Evolutionary conservation across 257 asterid species (phyloP).

Genomic region (Nicotiana otophora): DNA sequence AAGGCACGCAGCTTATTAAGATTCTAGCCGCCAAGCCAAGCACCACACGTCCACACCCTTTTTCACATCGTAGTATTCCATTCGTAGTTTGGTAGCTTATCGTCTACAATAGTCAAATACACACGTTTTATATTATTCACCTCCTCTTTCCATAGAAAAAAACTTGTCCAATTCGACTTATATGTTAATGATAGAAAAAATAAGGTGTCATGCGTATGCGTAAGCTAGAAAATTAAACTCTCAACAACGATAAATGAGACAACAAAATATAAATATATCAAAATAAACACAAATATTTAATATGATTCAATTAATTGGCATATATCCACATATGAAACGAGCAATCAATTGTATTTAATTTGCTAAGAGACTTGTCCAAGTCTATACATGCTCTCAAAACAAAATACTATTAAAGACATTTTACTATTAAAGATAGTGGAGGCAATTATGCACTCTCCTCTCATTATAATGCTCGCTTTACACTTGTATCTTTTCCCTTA

Average conservation of each 20-base stretch:
- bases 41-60: not conserved
- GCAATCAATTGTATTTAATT: no score
- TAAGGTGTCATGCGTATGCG: no score
- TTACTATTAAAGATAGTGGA: conserved; percentile 51
- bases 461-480: not conserved
- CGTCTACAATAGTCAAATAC: not conserved
- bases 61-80: not conserved
- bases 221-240: no score
- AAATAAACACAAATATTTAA: no score
- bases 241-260: accelerated
- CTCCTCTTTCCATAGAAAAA: no score
- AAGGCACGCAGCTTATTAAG: conserved; percentile 36
- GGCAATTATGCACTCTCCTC: conserved; percentile 51
- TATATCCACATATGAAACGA: accelerated
- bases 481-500: not conserved
- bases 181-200: no score
- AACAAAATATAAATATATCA: no score
- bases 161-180: no score
- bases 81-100: not conserved
- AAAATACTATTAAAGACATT: conserved; percentile 18
- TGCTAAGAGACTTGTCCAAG: no score
- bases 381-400: no score
- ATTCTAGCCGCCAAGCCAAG: conserved; percentile 43
- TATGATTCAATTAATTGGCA: no score
- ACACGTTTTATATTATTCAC: conserved; percentile 25